Evolutionary conservation across 768 basidiomycete genomes (phyloP), one percentile per base, ranked within the genome.

Genomic region (Trametopsis cervina): DNA sequence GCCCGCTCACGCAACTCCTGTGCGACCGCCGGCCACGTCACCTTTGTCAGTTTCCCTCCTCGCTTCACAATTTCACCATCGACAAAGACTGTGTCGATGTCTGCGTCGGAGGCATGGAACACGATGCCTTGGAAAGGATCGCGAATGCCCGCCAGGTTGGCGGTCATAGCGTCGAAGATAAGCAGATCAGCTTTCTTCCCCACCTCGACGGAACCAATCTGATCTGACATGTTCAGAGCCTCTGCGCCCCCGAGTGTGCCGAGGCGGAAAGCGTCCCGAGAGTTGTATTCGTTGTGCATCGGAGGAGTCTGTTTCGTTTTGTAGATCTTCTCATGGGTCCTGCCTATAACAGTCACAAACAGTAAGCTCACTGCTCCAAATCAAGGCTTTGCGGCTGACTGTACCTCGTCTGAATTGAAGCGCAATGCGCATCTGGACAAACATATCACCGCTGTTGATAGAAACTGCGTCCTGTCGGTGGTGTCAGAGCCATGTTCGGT

Each of bases 111-210:
- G 0, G 64, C 64, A 35, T 62, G 58, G 55, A 62, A 61, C 12
- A 57, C 58, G 21, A 65, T 40, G 12, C 61, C 63, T 2, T 42
- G 42, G 43, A 64, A 53, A 1, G 63, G 63, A 40, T 64, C 61
- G 1, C n/a, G 46, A 15, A 51, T 50, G 1, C 58, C 61, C 1
- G 56, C 61, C 20, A 65, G 57, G 36, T 63, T 62, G 27, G 53
- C 54, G n/a, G 59, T 60, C n/a, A 46, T 23, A 17, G 60, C 56
- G 46, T 65, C 61, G 42, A 59, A 60, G 20, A 63, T 49, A 24
- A 62, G 50, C n/a, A 65, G 40, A 41, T 65, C 64, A 2, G 64
- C 62, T 7, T 56, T 52, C 54, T 65, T 65, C 38, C 63, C 62
- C 5, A 61, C 61, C 44, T 65, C 64, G 15, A 65, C 53, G 11